phyloP scores from a whole-genome alignment of 306 rosid species.

The Canavalia gladiata region DNA sequence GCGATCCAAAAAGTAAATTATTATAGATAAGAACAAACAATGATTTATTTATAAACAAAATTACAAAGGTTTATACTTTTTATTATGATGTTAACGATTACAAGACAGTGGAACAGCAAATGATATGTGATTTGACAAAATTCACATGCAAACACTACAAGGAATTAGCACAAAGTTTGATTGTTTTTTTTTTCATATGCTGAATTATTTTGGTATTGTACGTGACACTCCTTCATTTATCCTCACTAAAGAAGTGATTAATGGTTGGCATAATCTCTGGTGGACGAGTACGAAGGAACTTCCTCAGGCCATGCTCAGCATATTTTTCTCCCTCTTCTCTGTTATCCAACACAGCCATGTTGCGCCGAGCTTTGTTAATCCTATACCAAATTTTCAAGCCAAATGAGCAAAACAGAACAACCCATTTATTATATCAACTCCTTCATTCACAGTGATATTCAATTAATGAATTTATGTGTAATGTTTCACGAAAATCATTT shows the following conservation, averaged over 20 bases:
- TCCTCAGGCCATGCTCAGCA: slow-evolving; percentile 74
- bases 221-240: slow-evolving; percentile 42
- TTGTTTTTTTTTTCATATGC: not conserved
- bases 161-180: not conserved
- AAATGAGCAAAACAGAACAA: not conserved
- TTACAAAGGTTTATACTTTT: not conserved
- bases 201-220: not conserved
- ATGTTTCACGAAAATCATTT: not conserved
- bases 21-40: not conserved
- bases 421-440: not conserved
- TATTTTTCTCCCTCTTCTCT: slow-evolving; percentile 85
- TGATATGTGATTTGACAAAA: not conserved
- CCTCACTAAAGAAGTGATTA: slow-evolving; percentile 76
- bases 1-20: too few relatives aligned
- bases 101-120: not conserved
- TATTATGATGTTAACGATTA: not conserved
- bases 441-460: not conserved
- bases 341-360: slow-evolving; percentile 76
- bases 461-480: not conserved
- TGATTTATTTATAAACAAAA: not conserved
- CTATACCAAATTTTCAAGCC: slow-evolving; percentile 44
- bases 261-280: slow-evolving; percentile 87
- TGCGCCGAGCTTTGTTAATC: slow-evolving; percentile 64
- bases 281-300: slow-evolving; percentile 79
- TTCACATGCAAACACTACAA: not conserved